A percentile compares a stretch with the other conserved stretches of the same genome.
These are phyloP conservation scores for Maudiozyma serrabonitensis DNA, from an alignment of 805 yeast genomes.

Conservation along the genomic window DNA sequence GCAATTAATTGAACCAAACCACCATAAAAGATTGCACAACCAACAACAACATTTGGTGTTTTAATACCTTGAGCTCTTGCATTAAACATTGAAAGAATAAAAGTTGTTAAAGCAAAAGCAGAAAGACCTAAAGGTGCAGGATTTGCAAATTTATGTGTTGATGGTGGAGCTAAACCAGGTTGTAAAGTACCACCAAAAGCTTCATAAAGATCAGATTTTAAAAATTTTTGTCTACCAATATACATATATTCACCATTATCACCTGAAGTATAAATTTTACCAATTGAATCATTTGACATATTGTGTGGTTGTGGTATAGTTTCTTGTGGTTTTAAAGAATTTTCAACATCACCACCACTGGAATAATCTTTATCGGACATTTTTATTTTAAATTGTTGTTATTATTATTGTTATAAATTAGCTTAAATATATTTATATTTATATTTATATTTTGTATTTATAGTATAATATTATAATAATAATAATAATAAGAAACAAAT, in stretches of 20 bases:
- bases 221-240: conserved; percentile 64
- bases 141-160: conserved; percentile 51
- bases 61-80: conserved; percentile 45
- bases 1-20: conserved; percentile 51
- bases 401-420: too few species aligned
- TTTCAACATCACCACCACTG: conserved; percentile 8
- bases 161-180: conserved; percentile 54
- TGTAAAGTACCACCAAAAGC: conserved; percentile 82
- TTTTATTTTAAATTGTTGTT: not conserved
- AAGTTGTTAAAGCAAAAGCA: conserved; percentile 55
- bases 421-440: too few species aligned
- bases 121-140: conserved; percentile 58
- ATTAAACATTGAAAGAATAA: conserved; percentile 47
- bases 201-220: conserved; percentile 44
- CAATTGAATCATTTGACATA: conserved; percentile 6
- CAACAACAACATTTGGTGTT: conserved; percentile 46
- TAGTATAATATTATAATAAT: not conserved
- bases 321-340: conserved; percentile 2
- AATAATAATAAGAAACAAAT: too few species aligned
- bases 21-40: conserved; percentile 53
- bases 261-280: conserved; percentile 30
- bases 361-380: conserved; percentile 12
- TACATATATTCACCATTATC: conserved; percentile 54
- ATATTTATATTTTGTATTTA: not conserved
- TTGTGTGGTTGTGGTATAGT: conserved; percentile 1